Conservation (phyloP, 176 grass and related monocot species). For the Oryza meridionalis region DNA sequence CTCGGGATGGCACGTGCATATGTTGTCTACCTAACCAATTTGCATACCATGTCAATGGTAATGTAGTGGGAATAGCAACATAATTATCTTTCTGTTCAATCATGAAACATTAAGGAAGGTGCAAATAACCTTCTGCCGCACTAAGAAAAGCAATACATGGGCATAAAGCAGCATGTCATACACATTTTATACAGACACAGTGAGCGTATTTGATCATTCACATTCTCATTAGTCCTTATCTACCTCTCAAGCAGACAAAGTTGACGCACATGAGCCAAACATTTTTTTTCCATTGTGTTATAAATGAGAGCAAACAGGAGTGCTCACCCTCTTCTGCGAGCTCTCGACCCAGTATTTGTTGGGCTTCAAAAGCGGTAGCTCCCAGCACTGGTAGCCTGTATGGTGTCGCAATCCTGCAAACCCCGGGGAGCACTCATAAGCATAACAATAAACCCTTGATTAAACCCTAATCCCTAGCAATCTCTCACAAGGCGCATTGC, state of each 20-base stretch:
- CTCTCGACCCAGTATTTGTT: slow-evolving; percentile 97
- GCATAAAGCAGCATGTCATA: not conserved
- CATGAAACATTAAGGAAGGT: not conserved
- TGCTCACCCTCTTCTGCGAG: slow-evolving; percentile 85
- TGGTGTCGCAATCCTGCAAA: slow-evolving; percentile 73
- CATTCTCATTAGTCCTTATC: not conserved
- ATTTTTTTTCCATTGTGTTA: not conserved
- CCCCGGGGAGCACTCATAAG: not conserved
- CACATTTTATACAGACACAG: not conserved
- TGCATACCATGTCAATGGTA: not conserved
- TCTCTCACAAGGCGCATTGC: not conserved
- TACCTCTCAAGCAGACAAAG: not conserved
- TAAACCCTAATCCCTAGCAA: slow-evolving; percentile 41
- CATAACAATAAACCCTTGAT: not conserved
- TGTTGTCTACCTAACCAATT: slow-evolving; percentile 15
- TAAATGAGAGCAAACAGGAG: not conserved
- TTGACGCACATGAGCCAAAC: not conserved
- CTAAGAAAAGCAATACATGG: not conserved
- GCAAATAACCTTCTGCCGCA: not conserved
- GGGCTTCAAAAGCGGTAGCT: slow-evolving; percentile 76
- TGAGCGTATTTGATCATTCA: slow-evolving; percentile 8
- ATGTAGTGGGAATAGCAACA: slow-evolving; percentile 22
- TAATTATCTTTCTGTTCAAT: slow-evolving; percentile 9
- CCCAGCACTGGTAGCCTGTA: slow-evolving; percentile 72
- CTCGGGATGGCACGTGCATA: not conserved